A percentile compares a stretch with the other conserved stretches of the same genome.
These are phyloP conservation scores for Cryptococcus sp. DNA, from an alignment of 1,284 basidiomycete genomes.

Conservation along the genomic window DNA sequence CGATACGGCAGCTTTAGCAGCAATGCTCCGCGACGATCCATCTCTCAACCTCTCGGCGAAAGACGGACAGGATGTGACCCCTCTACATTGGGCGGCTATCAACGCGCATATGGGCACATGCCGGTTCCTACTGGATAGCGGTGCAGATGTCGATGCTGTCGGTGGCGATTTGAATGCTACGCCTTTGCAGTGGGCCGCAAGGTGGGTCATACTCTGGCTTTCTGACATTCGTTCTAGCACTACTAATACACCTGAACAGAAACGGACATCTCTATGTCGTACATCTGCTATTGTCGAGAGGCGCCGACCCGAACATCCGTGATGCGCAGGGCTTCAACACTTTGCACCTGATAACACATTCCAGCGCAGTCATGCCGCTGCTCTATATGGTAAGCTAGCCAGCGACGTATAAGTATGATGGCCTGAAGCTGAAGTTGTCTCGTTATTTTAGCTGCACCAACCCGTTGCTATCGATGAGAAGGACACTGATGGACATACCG, in stretches of 20 bases:
- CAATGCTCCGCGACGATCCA: slow-evolving; percentile 69
- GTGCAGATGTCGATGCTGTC: slow-evolving; percentile 90
- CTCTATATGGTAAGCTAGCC: slow-evolving; percentile 66
- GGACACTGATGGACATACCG: slow-evolving; percentile 90
- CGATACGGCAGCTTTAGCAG: slow-evolving; percentile 67
- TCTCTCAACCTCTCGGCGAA: slow-evolving; percentile 73
- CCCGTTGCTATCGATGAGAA: slow-evolving; percentile 83
- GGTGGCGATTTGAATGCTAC: slow-evolving; percentile 96
- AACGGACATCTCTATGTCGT: slow-evolving; percentile 95
- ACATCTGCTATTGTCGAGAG: slow-evolving; percentile 82
- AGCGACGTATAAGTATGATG: not conserved
- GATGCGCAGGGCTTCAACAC: slow-evolving; percentile 98
- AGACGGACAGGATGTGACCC: slow-evolving; percentile 89
- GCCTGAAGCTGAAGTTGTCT: not conserved
- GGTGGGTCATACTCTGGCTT: slow-evolving; percentile 42
- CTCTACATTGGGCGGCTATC: slow-evolving; percentile 90
- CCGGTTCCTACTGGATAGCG: slow-evolving; percentile 77
- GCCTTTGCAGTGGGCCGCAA: slow-evolving; percentile 96
- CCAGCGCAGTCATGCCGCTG: slow-evolving; percentile 88
- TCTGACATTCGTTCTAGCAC: not conserved
- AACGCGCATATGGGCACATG: slow-evolving; percentile 52
- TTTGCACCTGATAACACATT: slow-evolving; percentile 92
- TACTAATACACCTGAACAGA: slow-evolving; percentile 44
- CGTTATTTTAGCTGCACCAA: slow-evolving; percentile 65
- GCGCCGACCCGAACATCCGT: slow-evolving; percentile 85